phyloP scores from a whole-genome alignment of 176 grass and related monocot genomes.

The Oryza australiensis region DNA sequence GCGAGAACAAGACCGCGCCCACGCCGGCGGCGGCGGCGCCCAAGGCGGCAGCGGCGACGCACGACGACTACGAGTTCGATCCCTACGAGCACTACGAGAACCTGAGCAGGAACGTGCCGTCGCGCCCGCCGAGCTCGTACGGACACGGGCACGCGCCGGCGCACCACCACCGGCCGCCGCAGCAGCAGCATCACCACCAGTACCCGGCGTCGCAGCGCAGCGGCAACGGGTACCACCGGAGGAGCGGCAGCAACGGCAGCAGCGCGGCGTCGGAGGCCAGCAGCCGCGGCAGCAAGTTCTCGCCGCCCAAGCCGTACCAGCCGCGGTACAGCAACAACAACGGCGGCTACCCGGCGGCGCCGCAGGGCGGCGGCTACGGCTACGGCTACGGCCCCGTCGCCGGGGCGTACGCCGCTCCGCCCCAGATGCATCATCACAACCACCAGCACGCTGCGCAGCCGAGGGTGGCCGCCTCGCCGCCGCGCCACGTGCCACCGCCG shows the following conservation, averaged over 20 bases:
- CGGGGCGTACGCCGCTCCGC: neutral
- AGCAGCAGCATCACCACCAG: conserved; percentile 17
- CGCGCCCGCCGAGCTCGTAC: conserved; percentile 30
- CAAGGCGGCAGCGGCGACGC: neutral
- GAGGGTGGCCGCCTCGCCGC: conserved; percentile 31
- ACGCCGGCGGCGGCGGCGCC: neutral
- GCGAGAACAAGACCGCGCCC: conserved; percentile 51
- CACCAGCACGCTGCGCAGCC: conserved; percentile 8
- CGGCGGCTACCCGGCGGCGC: neutral
- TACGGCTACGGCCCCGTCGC: neutral
- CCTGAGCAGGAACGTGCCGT: conserved; percentile 25
- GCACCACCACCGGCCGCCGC: neutral
- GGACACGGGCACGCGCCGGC: neutral
- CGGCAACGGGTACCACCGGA: conserved; percentile 27
- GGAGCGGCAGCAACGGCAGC: conserved; percentile 48
- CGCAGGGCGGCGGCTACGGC: neutral
- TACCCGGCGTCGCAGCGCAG: neutral
- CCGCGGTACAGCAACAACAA: conserved; percentile 30
- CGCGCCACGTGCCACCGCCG: neutral
- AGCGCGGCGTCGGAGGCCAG: conserved; percentile 36
- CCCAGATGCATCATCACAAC: conserved; percentile 1
- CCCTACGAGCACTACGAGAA: conserved; percentile 55
- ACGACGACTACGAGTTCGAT: conserved; percentile 37
- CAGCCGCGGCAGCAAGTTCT: conserved; percentile 58
- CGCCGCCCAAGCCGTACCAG: conserved; percentile 52